phyloP scores from a whole-genome alignment of 2,329 filamentous ascomycete genomes.

The Colletotrichum simmondsii region DNA sequence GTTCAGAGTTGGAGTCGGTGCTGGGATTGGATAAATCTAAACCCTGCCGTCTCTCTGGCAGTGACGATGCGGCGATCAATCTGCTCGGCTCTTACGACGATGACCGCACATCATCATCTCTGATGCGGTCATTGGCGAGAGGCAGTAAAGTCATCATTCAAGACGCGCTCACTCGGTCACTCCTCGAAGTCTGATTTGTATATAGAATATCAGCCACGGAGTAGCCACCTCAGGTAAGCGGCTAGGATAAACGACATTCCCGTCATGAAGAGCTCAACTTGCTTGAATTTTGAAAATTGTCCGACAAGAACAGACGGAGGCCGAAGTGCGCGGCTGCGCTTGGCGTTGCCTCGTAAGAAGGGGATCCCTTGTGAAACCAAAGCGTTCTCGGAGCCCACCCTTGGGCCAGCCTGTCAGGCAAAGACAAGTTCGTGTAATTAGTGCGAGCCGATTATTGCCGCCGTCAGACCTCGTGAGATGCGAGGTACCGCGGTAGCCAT shows the following conservation, averaged over 20 bases:
- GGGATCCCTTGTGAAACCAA: constrained; percentile 9
- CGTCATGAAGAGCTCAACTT: background rate
- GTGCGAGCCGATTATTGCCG: constrained; percentile 16
- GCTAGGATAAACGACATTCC: background rate
- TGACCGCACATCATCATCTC: constrained; percentile 4
- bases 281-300: too few relatives aligned
- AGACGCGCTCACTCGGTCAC: background rate
- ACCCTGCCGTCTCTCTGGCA: background rate
- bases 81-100: background rate
- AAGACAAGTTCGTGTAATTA: too few relatives aligned
- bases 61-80: background rate
- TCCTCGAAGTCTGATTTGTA: too few relatives aligned
- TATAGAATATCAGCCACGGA: background rate
- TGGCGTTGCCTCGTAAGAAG: constrained; percentile 1
- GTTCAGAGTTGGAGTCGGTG: background rate
- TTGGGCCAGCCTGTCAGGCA: background rate
- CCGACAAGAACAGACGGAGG: background rate
- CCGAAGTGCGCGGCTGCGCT: background rate
- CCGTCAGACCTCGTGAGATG: background rate
- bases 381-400: background rate
- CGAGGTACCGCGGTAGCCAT: background rate
- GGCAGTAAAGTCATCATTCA: background rate
- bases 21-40: constrained; percentile 6
- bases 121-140: background rate
- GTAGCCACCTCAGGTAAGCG: background rate